Evolutionary conservation across 2,329 filamentous ascomycete genomes (phyloP), one percentile per base, ranked within the genome.

Genomic region (Colletotrichum sp.): DNA sequence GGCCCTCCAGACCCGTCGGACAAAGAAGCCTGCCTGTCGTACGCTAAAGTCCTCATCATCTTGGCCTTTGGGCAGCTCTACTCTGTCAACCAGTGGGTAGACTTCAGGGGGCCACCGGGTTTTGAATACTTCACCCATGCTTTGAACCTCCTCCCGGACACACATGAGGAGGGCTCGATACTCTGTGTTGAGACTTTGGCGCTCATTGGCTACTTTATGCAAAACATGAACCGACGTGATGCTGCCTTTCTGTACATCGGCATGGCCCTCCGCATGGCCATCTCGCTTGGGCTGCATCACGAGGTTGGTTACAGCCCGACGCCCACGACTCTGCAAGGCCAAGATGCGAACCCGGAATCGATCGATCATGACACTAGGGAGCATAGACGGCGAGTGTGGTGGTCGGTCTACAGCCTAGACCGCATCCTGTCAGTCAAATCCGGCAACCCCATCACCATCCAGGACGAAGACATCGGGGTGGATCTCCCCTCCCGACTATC

Each of bases 1-100:
- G 82, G 84, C 3, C 81, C 83, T 2, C 85, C 85, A 0, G 84
- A 89, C 61, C 81, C 86, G 3, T 78, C 82, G 0, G 86, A 89
- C 66, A 83, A 83, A 25, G 86, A 89, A 36, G 85, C 85, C 4
- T 90, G 89, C 68, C 84, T 91, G 0, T 81, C 83, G 1, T 89
- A 89, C 76, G 88, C 89, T 71, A 89, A 91, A 67, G 82, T 89
- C 6, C 82, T 91, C 4, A 81, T 90, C 52, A 86, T 91, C 7
- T 82, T 91, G 12, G 89, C 89, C 1, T 90, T 90, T 77, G 90
- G 90, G 0, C 87, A 90, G 76, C 85, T 91, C 77, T 91, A 91
- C 78, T 90, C 88, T 5, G 85, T 91, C 64, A 91, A 91, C 77
- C 88, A 90, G 69, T 90, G 88, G 87, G 86, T 88, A 1, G 86